Conservation (phyloP, 2,329 filamentous ascomycete genomes). For the Pestalotiopsis sp. region DNA sequence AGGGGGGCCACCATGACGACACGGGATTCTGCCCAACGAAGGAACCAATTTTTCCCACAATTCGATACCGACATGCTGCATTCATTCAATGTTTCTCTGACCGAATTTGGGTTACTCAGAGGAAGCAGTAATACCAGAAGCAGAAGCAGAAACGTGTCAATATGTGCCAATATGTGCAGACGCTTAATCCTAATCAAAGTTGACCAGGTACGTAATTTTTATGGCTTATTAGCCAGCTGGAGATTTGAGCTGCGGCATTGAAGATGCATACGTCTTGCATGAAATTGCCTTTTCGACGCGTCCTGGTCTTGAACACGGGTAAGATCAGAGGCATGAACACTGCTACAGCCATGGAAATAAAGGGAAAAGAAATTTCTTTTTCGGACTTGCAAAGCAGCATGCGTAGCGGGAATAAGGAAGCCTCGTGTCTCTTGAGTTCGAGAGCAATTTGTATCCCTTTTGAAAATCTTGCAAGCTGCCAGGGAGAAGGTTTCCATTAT, state of each 20-base stretch:
- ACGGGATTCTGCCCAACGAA: neutral
- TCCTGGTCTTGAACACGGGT: neutral
- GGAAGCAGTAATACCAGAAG: neutral
- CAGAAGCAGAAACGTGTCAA: neutral
- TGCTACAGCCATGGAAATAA: neutral
- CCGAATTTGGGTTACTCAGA: neutral
- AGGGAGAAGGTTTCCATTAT: neutral
- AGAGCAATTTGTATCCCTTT: too few species aligned
- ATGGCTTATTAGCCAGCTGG: neutral
- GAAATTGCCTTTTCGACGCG: neutral
- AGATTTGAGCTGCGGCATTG: neutral
- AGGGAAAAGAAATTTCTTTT: neutral
- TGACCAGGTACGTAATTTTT: neutral
- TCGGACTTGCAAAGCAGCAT: neutral
- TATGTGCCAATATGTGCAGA: neutral
- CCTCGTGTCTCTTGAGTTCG: neutral
- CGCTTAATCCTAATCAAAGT: neutral
- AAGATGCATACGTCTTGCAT: neutral
- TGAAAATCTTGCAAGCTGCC: neutral
- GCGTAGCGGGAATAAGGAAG: neutral
- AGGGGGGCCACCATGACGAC: slow-evolving; percentile 1
- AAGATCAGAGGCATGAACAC: neutral
- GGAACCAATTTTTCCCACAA: neutral
- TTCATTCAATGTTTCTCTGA: neutral
- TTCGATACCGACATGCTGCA: too few species aligned